Conservation (phyloP, 2,329 filamentous ascomycete genomes). For the Setomelanomma holmii region DNA sequence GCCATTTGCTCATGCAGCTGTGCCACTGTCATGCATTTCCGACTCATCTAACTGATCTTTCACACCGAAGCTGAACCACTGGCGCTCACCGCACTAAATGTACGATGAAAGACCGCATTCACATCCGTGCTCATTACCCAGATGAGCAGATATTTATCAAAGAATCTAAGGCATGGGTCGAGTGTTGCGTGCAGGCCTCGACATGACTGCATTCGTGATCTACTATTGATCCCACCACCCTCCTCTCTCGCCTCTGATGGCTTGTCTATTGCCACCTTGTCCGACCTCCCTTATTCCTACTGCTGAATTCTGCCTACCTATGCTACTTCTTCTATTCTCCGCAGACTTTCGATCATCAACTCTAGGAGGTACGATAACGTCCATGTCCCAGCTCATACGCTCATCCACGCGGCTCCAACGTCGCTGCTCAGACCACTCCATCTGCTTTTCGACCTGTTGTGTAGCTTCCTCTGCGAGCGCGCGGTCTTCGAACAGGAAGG, state of each 20-base stretch:
- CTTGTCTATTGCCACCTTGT: not conserved
- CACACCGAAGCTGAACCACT: too few relatives aligned
- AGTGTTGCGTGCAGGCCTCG: not conserved
- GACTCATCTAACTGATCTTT: too few relatives aligned
- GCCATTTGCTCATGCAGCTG: too few relatives aligned
- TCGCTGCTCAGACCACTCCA: slow-evolving; percentile 25
- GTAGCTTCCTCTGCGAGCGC: slow-evolving; percentile 38
- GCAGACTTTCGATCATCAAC: not conserved
- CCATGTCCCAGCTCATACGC: slow-evolving; percentile 21
- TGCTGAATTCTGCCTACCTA: not conserved
- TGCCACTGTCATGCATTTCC: too few relatives aligned
- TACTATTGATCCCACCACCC: not conserved
- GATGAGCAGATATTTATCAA: too few relatives aligned
- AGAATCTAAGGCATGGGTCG: too few relatives aligned
- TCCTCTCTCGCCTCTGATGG: not conserved
- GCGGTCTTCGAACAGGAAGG: slow-evolving; percentile 49
- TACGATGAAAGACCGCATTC: too few relatives aligned
- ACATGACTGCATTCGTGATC: not conserved
- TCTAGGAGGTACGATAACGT: slow-evolving; percentile 10
- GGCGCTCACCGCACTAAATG: too few relatives aligned
- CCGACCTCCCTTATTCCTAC: not conserved
- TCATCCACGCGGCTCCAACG: slow-evolving; percentile 10
- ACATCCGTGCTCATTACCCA: too few relatives aligned
- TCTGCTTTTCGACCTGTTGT: slow-evolving; percentile 38
- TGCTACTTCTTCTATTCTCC: not conserved